Evolutionary conservation across 176 grass and related monocot genomes (phyloP).

Genomic region (Carex pumila): DNA sequence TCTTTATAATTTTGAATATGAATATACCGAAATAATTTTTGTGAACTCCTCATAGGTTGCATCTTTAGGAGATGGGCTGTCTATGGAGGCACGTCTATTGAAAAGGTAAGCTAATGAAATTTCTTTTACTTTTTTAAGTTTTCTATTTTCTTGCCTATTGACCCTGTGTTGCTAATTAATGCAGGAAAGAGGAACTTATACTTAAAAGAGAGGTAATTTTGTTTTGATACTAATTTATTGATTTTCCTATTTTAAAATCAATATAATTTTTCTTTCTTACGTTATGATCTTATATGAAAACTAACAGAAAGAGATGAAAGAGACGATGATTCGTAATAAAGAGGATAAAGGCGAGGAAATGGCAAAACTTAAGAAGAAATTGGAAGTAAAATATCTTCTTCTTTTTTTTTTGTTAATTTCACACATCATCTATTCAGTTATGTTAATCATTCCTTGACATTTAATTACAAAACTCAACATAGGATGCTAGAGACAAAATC

Average conservation of each 20-base stretch:
- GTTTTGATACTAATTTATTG: background rate
- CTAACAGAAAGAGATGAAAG: conserved; percentile 80
- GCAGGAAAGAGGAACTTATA: conserved; percentile 80
- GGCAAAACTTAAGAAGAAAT: conserved; percentile 50
- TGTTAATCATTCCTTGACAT: conserved; percentile 2
- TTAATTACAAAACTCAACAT: conserved; percentile 26
- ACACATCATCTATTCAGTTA: conserved; percentile 1
- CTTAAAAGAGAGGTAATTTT: conserved; percentile 78
- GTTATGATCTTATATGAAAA: conserved; percentile 15
- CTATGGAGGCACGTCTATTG: conserved; percentile 88
- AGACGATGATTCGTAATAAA: conserved; percentile 49
- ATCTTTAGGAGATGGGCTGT: conserved; percentile 80
- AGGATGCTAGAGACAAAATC: conserved; percentile 57
- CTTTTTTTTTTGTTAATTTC: background rate
- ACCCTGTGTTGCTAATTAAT: conserved; percentile 24
- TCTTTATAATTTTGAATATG: background rate
- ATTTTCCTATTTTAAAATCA: background rate
- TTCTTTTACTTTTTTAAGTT: background rate
- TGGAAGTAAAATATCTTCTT: conserved; percentile 53
- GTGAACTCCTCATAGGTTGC: conserved; percentile 38
- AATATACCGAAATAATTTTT: background rate
- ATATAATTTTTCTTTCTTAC: background rate
- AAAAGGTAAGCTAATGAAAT: conserved; percentile 58
- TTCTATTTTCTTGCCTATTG: conserved; percentile 2
- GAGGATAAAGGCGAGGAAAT: conserved; percentile 72